Conservation (phyloP, 345 rosid species). For the Ricinus communis region DNA sequence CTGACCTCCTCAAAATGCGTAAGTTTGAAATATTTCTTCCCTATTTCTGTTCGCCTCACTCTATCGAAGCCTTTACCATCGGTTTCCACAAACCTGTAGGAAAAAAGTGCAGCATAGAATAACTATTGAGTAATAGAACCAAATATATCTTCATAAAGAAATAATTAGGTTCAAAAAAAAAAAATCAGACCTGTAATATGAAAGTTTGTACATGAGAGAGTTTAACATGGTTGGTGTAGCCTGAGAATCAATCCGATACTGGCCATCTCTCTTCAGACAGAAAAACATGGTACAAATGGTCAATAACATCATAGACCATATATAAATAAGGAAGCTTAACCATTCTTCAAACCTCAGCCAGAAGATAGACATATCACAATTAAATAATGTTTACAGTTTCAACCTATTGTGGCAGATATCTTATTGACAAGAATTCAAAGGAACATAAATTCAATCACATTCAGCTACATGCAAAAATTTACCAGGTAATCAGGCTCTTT, state of each 20-base stretch:
- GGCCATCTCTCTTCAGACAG: conserved; percentile 77
- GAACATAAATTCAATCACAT: not conserved
- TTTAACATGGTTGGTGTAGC: conserved; percentile 97
- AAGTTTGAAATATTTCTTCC: conserved; percentile 89
- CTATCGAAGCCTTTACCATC: conserved; percentile 93
- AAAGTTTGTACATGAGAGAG: conserved; percentile 94
- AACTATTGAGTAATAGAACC: not conserved
- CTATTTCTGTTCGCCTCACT: conserved; percentile 91
- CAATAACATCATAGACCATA: conserved; percentile 10
- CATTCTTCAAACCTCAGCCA: not conserved
- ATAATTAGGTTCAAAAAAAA: not conserved
- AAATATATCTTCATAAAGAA: not conserved
- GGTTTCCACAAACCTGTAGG: conserved; percentile 86
- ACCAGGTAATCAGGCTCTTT: conserved; percentile 97
- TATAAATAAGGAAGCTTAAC: not conserved
- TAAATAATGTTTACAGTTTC: not conserved
- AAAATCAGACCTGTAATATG: conserved; percentile 78
- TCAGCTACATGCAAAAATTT: conserved; percentile 16
- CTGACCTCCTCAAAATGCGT: conserved; percentile 96
- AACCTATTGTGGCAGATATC: not conserved
- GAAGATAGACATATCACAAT: not conserved
- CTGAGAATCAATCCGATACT: conserved; percentile 87
- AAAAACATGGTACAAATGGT: conserved; percentile 8
- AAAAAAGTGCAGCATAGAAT: not conserved
- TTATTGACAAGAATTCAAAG: conserved; percentile 3